A percentile compares a stretch with the other conserved stretches of the same genome.
Conservation (phyloP, 192 early-diverging fungal species). For the Phlyctochytrium arcticum region DNA sequence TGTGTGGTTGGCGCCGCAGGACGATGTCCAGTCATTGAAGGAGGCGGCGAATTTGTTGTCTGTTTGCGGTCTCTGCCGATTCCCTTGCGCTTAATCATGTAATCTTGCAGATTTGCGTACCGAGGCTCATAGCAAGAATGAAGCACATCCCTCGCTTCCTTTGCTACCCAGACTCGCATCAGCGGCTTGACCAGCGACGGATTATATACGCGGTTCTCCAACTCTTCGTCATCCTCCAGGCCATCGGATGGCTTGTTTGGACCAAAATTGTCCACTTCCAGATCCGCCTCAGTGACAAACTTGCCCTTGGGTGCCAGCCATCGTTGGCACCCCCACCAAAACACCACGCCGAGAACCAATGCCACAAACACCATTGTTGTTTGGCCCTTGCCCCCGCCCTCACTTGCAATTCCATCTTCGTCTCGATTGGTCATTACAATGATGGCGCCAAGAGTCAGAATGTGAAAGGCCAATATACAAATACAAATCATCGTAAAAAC, state of each 20-base stretch:
- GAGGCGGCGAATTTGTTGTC: too few relatives aligned
- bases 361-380: conserved; percentile 23
- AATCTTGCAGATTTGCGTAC: conserved; percentile 28
- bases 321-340: conserved; percentile 25
- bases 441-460: conserved; percentile 35
- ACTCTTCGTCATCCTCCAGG: conserved; percentile 7
- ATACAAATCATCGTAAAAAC: conserved; percentile 38
- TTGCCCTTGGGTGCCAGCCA: conserved; percentile 27
- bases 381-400: conserved; percentile 9
- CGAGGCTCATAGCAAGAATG: conserved; percentile 17
- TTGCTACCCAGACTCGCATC: conserved; percentile 39
- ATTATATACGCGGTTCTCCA: conserved; percentile 39
- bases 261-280: background rate
- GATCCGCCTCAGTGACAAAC: conserved; percentile 17
- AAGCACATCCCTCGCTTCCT: conserved; percentile 18
- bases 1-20: too few relatives aligned
- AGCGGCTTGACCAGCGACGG: conserved; percentile 41
- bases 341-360: conserved; percentile 18
- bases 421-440: conserved; percentile 18
- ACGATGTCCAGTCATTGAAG: too few relatives aligned
- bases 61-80: background rate
- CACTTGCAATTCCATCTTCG: background rate
- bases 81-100: background rate
- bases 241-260: too few relatives aligned
- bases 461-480: conserved; percentile 31